Base-by-base conservation (phyloP, 768 basidiomycete genomes). In the Russula earlei region DNA sequence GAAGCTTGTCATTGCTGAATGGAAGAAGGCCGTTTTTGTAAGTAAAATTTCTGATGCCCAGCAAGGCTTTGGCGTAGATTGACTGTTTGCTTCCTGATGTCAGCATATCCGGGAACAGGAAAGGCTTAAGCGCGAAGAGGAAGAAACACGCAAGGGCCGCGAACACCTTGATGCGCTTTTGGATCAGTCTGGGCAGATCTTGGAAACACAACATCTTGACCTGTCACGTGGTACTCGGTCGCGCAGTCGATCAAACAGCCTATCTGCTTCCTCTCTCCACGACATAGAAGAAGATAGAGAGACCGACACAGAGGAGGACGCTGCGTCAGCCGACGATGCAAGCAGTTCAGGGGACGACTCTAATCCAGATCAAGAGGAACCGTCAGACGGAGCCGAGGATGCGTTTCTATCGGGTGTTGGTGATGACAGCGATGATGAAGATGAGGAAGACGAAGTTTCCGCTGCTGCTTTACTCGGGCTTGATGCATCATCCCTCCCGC, bases 81-180 rank as follows among this genome's bases (percentile, higher is more conserved):
- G 20, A 1, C 37, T 40, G 40, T 9, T 6, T 43, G 51, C 17
- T 59, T 33, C 12, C 5, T 9, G 45, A 47, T 29, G 20, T 14
- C 11, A 89, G 87, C 81, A 89, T 69, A 77, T 92, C 17, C 81
- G 87, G 4, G 84, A 88, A 56, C 78, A 84, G 63, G 77, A 82
- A 58, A 74, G 85, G 34, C 71, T 78, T 40, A 75, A 74, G 49
- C 71, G 74, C 12, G 87, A 88, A 65, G 84, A 76, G 17, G 92
- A 96, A 68, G 87, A 93, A 67, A 76, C 82, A 60, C 77, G 81
- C 31, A 75, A 83, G 5, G 91, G 93, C 0, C 85, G 85, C 58
- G 82, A 85, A 60, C 93, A 96, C 69, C 76, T 97, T 20, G 88
- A 94, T 67, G 89, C 86, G 4, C 90, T 97, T 60, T 74, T 97